Evolutionary conservation across 2,329 filamentous ascomycete species (phyloP), one percentile per base, ranked within the genome.

Genomic region (Lecanicillium sp.): DNA sequence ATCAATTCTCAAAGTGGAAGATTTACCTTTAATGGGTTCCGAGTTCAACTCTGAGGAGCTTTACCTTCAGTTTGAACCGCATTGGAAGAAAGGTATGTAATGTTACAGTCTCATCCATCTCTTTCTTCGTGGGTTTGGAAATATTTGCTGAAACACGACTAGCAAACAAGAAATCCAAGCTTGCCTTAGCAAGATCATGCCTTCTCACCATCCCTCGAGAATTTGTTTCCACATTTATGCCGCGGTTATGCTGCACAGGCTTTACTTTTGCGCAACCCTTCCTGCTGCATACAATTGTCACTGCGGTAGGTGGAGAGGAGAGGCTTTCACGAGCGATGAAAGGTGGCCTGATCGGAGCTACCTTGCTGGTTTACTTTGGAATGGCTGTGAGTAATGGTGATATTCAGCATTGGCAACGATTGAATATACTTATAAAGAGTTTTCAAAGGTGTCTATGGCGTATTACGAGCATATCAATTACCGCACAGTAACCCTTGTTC

Each of bases 211-310:
- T 41, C 6, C 37, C 36, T n/a, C 34, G 29, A 25, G 39, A 41
- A 15, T 41, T 43, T 29, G 8, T 39, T n/a, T 17, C 29, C 20
- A 33, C 36, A 14, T 20, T 36, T 11, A 19, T 39, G 8, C 41
- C 41, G 8, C 32, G 41, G n/a, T 10, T 39, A 13, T 36, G 18
- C 19, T 36, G 35, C 14, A 28, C 33, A 22, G 36, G 36, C 14
- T 43, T 43, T 17, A 43, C 36, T n/a, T 39, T 43, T 36, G 13
- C 37, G 13, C 36, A 39, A 17, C 41, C 41, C 4, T 39, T 28
- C 28, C 32, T 43, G 25, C 33, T 39, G 15, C 30, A 39, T 31
- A n/a, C 14, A 13, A 27, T 39, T 10, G 36, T 43, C 27, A 20
- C 33, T 17, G 36, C 39, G 13, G 33, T 36, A 28, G 11, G 19